Evolutionary conservation across 495 filamentous ascomycete genomes (phyloP).

Genomic region (Daldinia bambusicola): DNA sequence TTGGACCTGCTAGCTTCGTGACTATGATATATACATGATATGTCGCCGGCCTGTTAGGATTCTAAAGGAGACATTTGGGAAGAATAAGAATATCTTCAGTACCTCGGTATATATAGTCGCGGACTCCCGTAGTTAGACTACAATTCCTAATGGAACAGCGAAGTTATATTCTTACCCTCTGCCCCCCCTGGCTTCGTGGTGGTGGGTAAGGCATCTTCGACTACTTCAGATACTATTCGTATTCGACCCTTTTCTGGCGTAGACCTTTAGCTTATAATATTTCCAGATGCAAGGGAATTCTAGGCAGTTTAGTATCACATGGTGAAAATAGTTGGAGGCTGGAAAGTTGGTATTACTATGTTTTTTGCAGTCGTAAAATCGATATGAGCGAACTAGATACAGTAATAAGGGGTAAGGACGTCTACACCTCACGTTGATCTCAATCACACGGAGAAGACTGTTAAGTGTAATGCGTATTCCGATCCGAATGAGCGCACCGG

Average conservation of each 20-base stretch:
- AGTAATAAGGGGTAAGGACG: not conserved
- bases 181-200: no score
- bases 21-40: no score
- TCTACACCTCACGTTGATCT: not conserved
- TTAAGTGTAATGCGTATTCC: not conserved
- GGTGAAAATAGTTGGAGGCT: not conserved
- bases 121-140: no score
- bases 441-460: not conserved
- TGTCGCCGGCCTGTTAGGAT: no score
- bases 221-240: no score
- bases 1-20: no score
- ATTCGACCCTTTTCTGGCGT: not conserved
- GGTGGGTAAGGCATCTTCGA: no score
- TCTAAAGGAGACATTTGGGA: no score
- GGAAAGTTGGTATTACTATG: not conserved
- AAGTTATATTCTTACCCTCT: no score
- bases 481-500: not conserved
- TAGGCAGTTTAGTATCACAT: not conserved
- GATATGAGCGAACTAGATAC: not conserved
- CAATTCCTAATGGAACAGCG: no score
- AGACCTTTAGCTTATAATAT: not conserved
- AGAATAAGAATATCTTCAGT: no score
- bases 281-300: not conserved
- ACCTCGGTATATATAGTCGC: no score
- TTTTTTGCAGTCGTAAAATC: not conserved